These are phyloP conservation scores for Roridomyces roridus DNA, from an alignment of 768 basidiomycete genomes.

Conservation along the genomic window DNA sequence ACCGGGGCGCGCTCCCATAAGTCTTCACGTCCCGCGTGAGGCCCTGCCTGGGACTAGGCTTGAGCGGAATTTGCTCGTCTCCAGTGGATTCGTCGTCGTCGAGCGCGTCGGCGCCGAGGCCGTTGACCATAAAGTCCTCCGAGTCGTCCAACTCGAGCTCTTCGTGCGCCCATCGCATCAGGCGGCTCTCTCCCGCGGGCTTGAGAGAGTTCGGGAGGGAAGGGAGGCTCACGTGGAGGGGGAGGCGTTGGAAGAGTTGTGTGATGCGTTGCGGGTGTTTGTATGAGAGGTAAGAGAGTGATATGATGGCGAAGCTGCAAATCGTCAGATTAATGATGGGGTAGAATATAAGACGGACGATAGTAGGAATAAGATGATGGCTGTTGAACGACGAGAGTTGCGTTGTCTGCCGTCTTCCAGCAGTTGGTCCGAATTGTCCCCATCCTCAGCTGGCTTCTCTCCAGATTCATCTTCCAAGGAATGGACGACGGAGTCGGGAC, in stretches of 20 bases:
- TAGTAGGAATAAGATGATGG: conserved; percentile 12
- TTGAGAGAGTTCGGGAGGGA: conserved; percentile 10
- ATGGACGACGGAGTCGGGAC: neutral
- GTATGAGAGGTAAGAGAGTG: conserved; percentile 18
- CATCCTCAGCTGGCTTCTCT: neutral
- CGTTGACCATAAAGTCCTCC: conserved; percentile 53
- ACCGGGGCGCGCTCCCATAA: conserved; percentile 23
- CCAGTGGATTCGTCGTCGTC: conserved; percentile 34
- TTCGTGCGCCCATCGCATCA: conserved; percentile 55
- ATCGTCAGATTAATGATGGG: neutral
- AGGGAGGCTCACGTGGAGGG: neutral
- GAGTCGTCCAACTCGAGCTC: conserved; percentile 45
- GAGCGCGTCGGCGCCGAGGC: conserved; percentile 22
- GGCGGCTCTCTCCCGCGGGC: conserved; percentile 40
- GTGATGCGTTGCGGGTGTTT: conserved; percentile 13
- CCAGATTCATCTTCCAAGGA: neutral
- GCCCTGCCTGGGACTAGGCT: conserved; percentile 34
- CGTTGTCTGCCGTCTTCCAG: conserved; percentile 17
- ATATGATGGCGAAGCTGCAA: conserved; percentile 9
- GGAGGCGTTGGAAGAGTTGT: conserved; percentile 3
- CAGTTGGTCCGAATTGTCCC: conserved; percentile 18
- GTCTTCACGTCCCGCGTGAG: conserved; percentile 10
- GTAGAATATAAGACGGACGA: neutral
- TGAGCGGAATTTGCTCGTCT: conserved; percentile 54
- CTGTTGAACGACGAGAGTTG: conserved; percentile 10